Base-by-base conservation (phyloP, 805 yeast genomes). In the Candida dajiaensis region DNA sequence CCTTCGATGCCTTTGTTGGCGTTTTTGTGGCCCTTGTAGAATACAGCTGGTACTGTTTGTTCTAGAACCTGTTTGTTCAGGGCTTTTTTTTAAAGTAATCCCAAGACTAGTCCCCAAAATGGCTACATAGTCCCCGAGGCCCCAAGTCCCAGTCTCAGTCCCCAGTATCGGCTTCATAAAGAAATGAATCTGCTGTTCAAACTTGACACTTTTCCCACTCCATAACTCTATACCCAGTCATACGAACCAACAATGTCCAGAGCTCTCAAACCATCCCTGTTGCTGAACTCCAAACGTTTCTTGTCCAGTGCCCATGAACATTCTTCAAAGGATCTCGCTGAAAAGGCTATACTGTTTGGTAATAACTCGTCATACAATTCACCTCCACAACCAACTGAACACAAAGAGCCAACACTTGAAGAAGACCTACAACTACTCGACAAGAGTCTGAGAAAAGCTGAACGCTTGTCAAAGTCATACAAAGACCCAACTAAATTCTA, bases 371-470 rank as follows among this genome's bases (percentile, higher is more conserved):
- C n/a, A 15, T 37, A 21, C 33, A 43, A 40, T 26, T 39, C 37
- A 25, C 21, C 41, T 23, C 16, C 38, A 13, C 9, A 36, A 4
- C 16, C 37, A 29, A 31, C 38, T n/a, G 38, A 37, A 37, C 41
- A 23, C 19, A 23, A 42, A 22, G 12, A 39, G n/a, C 26, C 38
- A 21, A 16, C 37, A 5, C 13, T 40, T 3, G 43, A 46, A 12
- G 49, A 52, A 9, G 59, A 56, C 21, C 46, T 59, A 4, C 50
- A 43, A 22, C 31, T 54, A 13, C 44, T 59, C 18, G 62, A 59
- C 28, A 57, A 59, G 31, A 50, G 56, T 25, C 56, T 59, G 42
- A 50, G 57, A 44, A 58, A 53, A 38, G 58, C 62, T 8, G 62
- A 59, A 41, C 47, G 46, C 15, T 40, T 59, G 5, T 52, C 57